Evolutionary conservation across 2,329 filamentous ascomycete species (phyloP), one percentile per base, ranked within the genome.

Genomic region (Pestalotiopsis sp.): DNA sequence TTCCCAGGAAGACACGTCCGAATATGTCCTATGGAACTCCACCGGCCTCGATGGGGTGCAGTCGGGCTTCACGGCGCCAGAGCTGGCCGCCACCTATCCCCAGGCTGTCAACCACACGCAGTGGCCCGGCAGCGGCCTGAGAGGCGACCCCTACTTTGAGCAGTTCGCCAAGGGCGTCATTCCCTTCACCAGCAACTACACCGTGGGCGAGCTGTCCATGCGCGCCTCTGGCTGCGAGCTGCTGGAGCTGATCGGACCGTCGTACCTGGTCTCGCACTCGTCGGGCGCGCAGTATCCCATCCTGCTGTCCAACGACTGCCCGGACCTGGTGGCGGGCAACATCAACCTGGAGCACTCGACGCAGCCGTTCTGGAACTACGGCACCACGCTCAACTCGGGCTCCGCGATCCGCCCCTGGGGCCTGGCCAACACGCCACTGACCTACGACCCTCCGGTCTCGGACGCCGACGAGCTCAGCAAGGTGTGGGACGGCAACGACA

Each of bases 71-170:
- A 76, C 76, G 1, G 71, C 74, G 38, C 69, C 73, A 11, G 68
- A 74, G 68, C 70, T 71, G 52, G 74, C 71, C 65, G 68, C 72
- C 58, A 72, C 75, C 17, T 79, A 77, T 72, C 77, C 77, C 2
- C 77, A 78, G 68, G 77, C 77, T 27, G 71, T 71, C 63, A 68
- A 78, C 25, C 77, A 79, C 68, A 77, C 77, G 0, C 77, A 79
- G 65, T 79, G 77, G 76, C 77, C 77, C 11, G 77, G 77, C 31
- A 75, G 73, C 9, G 76, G 76, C 2, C 72, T 73, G 49, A 69
- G 71, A 11, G 83, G 84, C 9, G 84, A 87, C 70, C 71, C 80
- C 1, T 75, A 77, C 11, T 87, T 87, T 70, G 84, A 87, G 72
- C 76, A 78, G 4, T 85, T 86, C 72, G 84, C 83, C 75, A 78